Evolutionary conservation across 1,284 basidiomycete genomes (phyloP).

Genomic region (Chondrostereum purpureum): DNA sequence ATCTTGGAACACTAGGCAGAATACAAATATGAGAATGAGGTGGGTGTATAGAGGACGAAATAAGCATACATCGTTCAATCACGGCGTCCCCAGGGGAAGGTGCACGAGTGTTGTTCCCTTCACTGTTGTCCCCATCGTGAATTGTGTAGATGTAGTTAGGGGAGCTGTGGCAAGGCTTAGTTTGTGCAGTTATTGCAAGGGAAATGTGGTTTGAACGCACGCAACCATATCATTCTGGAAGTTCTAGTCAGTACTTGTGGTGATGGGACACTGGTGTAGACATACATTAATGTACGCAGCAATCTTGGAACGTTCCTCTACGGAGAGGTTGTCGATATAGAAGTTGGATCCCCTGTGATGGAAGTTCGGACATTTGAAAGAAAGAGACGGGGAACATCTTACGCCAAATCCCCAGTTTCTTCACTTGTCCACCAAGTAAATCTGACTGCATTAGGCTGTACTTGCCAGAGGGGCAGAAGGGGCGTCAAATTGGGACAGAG

Average conservation of each 20-base stretch:
- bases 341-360: slow-evolving; percentile 17
- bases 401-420: slow-evolving; percentile 9
- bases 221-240: neutral
- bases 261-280: slow-evolving; percentile 14
- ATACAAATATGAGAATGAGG: no score
- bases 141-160: slow-evolving; percentile 19
- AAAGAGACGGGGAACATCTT: neutral
- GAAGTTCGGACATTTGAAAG: neutral
- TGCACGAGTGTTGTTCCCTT: neutral
- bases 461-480: neutral
- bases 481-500: slow-evolving; percentile 14
- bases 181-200: neutral
- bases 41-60: no score
- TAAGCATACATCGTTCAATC: no score
- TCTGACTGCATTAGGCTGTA: slow-evolving; percentile 18
- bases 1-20: neutral
- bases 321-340: slow-evolving; percentile 17
- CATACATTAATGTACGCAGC: slow-evolving; percentile 23
- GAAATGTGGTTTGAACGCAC: neutral
- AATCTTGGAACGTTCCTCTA: slow-evolving; percentile 17
- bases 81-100: slow-evolving; percentile 18
- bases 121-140: slow-evolving; percentile 19
- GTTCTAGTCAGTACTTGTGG: neutral
- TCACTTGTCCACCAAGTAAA: slow-evolving; percentile 23
- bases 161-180: slow-evolving; percentile 12